phyloP scores from a whole-genome alignment of 768 basidiomycete genomes.

The Tulasnella sp. region DNA sequence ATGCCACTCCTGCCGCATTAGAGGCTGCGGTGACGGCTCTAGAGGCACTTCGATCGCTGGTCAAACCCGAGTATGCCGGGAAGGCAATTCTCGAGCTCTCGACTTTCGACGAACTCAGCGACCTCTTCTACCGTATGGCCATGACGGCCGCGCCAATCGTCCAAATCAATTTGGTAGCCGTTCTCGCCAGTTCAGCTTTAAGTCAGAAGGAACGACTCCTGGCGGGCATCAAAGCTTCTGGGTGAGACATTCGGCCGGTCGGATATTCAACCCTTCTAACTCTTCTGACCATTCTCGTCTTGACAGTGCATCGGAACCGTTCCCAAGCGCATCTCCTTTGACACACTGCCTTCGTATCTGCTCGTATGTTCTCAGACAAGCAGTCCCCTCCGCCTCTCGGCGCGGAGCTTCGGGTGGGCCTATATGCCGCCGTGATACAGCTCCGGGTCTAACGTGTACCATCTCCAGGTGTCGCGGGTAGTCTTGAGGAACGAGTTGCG shows the following conservation, averaged over 20 bases:
- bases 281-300: too few species aligned
- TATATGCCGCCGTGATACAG: not conserved
- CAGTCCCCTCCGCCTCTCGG: slow-evolving; percentile 36
- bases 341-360: slow-evolving; percentile 75
- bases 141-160: slow-evolving; percentile 70
- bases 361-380: slow-evolving; percentile 64
- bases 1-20: slow-evolving; percentile 31
- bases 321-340: slow-evolving; percentile 26
- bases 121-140: slow-evolving; percentile 78
- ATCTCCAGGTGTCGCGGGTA: not conserved
- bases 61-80: slow-evolving; percentile 70
- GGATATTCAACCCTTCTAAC: too few species aligned
- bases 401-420: not conserved
- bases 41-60: slow-evolving; percentile 67
- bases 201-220: slow-evolving; percentile 23
- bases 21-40: slow-evolving; percentile 48
- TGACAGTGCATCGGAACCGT: not conserved
- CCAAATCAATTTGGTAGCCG: slow-evolving; percentile 60
- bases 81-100: slow-evolving; percentile 66
- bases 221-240: not conserved
- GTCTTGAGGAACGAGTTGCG: slow-evolving; percentile 40
- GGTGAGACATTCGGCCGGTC: not conserved
- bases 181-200: slow-evolving; percentile 46
- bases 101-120: slow-evolving; percentile 82
- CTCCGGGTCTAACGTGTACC: not conserved